Conservation (phyloP, 2,329 filamentous ascomycete genomes). For the Nothomitra cinnamomea region DNA sequence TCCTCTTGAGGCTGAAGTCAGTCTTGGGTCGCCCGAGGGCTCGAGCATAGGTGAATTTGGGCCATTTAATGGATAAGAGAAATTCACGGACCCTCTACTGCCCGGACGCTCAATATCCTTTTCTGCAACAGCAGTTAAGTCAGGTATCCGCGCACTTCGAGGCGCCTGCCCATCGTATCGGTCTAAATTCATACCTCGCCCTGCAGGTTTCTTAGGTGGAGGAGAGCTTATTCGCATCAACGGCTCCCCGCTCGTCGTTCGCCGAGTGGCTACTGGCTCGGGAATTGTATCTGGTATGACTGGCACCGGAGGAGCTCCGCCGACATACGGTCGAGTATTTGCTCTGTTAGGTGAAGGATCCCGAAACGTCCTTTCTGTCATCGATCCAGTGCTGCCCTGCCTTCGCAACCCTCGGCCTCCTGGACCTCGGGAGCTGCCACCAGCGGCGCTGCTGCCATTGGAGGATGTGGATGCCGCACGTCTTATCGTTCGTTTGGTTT, state of each 20-base stretch:
- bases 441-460: conserved; percentile 35
- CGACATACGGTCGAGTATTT: conserved; percentile 21
- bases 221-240: conserved; percentile 28
- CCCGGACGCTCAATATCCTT: conserved; percentile 25
- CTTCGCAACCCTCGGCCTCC: conserved; percentile 38
- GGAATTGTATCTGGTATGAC: conserved; percentile 34
- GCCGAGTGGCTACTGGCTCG: conserved; percentile 17
- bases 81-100: conserved; percentile 31
- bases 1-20: background rate
- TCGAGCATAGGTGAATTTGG: background rate
- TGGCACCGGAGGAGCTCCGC: conserved; percentile 56
- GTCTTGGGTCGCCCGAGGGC: background rate
- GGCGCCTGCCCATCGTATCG: conserved; percentile 15
- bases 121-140: conserved; percentile 20
- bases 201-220: conserved; percentile 20
- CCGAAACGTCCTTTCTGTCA: conserved; percentile 79
- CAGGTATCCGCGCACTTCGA: conserved; percentile 10
- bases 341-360: conserved; percentile 46
- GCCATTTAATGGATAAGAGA: conserved; percentile 31
- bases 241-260: conserved; percentile 35
- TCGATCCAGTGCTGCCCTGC: conserved; percentile 56
- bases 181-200: conserved; percentile 25
- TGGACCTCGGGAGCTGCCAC: conserved; percentile 24
- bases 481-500: conserved; percentile 71
- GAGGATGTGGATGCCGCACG: conserved; percentile 59